Percentiles rank a stretch among this genome's conserved stretches.
Conservation (phyloP, 1,284 basidiomycete species). For the Malassezia furfur region DNA sequence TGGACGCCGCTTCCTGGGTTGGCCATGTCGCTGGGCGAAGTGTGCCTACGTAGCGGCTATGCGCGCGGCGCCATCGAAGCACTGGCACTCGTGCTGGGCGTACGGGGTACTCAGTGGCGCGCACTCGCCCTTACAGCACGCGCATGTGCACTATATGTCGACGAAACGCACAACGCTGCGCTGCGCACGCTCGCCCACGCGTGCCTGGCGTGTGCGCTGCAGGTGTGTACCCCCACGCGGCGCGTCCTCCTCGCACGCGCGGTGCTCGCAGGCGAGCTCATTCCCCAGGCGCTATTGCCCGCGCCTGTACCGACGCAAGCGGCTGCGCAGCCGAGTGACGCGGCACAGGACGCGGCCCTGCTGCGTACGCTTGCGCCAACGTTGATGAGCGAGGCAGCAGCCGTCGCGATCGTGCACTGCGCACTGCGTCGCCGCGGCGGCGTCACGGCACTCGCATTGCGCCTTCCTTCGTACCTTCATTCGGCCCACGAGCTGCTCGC, state of each 20-base stretch:
- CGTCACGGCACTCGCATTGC: background rate
- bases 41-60: background rate
- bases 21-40: conserved; percentile 10
- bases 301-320: background rate
- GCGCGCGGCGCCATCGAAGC: conserved; percentile 7
- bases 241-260: background rate
- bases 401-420: background rate
- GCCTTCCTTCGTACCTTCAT: background rate
- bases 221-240: background rate
- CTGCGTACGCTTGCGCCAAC: background rate
- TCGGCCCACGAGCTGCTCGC: background rate
- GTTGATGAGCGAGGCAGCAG: background rate
- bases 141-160: background rate
- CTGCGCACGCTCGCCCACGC: background rate
- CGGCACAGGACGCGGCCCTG: background rate
- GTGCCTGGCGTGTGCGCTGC: background rate
- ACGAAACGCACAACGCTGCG: background rate
- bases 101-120: conserved; percentile 8
- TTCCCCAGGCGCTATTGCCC: background rate
- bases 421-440: conserved; percentile 8
- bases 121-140: background rate
- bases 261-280: background rate
- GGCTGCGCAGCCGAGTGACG: background rate
- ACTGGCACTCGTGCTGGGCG: conserved; percentile 9
- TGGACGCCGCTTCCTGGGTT: conserved; percentile 12